These are phyloP conservation scores for Herpetomonas tarakana DNA, from an alignment of 208 protist genomes.

Conservation along the genomic window DNA sequence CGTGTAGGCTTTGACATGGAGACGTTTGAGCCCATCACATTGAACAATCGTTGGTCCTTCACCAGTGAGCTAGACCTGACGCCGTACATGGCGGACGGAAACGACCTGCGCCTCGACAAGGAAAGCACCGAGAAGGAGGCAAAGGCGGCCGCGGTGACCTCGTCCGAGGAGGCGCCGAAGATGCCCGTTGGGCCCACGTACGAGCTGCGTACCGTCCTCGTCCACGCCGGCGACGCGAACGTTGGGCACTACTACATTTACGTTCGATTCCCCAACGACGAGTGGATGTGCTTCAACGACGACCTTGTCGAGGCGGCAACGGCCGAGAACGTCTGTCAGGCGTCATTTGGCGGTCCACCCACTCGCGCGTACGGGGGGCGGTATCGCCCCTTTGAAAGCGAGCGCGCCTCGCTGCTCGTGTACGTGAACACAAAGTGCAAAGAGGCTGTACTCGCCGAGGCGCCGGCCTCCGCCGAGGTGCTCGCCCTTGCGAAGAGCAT, in stretches of 20 bases:
- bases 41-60: constrained; percentile 85
- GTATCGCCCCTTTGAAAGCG: constrained; percentile 48
- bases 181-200: constrained; percentile 40
- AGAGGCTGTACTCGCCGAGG: constrained; percentile 27
- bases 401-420: constrained; percentile 67
- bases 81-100: constrained; percentile 40
- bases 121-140: constrained; percentile 41
- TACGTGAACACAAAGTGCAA: constrained; percentile 58
- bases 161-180: constrained; percentile 1
- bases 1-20: constrained; percentile 84
- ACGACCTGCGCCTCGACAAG: constrained; percentile 39
- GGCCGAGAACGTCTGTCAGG: constrained; percentile 37
- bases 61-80: constrained; percentile 44
- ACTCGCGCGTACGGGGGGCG: constrained; percentile 8
- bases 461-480: constrained; percentile 23
- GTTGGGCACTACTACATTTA: constrained; percentile 91
- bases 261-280: constrained; percentile 37
- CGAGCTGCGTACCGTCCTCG: constrained; percentile 76
- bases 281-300: constrained; percentile 83
- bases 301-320: constrained; percentile 49
- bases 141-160: constrained; percentile 5
- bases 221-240: constrained; percentile 72
- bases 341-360: constrained; percentile 54
- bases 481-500: constrained; percentile 31
- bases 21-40: constrained; percentile 66